Evolutionary conservation across 2,329 filamentous ascomycete species (phyloP).

Genomic region (Didymella pinodella): DNA sequence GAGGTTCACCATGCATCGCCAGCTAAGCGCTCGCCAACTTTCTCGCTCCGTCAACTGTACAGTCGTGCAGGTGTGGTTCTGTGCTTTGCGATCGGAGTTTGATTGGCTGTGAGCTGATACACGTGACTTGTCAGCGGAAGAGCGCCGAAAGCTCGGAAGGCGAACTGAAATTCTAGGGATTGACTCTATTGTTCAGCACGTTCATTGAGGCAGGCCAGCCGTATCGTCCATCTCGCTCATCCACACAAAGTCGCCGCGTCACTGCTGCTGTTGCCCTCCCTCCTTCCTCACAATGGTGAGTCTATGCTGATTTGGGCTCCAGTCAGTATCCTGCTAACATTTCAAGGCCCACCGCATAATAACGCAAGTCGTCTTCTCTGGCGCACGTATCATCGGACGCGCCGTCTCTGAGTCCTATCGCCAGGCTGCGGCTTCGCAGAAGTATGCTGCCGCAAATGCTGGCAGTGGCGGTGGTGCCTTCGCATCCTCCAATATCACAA

Average conservation of each 20-base stretch:
- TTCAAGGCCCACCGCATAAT: slow-evolving; percentile 89
- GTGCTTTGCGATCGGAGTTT: slow-evolving; percentile 42
- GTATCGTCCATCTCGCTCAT: slow-evolving; percentile 8
- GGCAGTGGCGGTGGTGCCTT: slow-evolving; percentile 60
- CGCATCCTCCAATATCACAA: slow-evolving; percentile 76
- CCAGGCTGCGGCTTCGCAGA: slow-evolving; percentile 86
- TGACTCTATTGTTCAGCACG: slow-evolving; percentile 27
- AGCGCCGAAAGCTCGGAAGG: slow-evolving; percentile 40
- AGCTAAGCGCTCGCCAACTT: neutral
- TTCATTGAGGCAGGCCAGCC: slow-evolving; percentile 22
- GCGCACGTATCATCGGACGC: slow-evolving; percentile 88
- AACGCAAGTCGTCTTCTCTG: slow-evolving; percentile 89
- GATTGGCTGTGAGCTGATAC: slow-evolving; percentile 39
- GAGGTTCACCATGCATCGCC: neutral
- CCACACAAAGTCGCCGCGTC: neutral
- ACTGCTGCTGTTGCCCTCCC: neutral
- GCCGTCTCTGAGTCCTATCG: slow-evolving; percentile 95
- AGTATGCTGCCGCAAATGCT: slow-evolving; percentile 77
- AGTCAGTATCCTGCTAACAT: slow-evolving; percentile 32
- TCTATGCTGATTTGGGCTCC: neutral
- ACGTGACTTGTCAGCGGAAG: slow-evolving; percentile 33
- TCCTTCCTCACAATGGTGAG: slow-evolving; percentile 38
- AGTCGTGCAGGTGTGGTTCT: neutral
- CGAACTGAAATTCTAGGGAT: slow-evolving; percentile 26
- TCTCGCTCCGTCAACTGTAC: neutral